Percentiles rank a stretch among this genome's conserved stretches.
Evolutionary conservation across 2,329 filamentous ascomycete species (phyloP).

Genomic region (Delphinella strobiligena): DNA sequence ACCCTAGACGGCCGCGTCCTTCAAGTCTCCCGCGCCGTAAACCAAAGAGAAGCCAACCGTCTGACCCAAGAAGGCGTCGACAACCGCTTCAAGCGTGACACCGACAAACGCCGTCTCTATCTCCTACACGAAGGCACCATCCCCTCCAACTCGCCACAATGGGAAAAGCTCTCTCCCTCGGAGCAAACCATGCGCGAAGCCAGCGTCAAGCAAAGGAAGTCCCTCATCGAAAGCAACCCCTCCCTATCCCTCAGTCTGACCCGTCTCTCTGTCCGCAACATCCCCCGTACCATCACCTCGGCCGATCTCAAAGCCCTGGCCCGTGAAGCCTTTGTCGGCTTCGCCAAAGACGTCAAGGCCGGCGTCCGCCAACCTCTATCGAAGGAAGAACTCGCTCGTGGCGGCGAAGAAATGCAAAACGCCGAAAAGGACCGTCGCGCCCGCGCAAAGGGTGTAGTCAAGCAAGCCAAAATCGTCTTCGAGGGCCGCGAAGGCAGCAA

Average conservation of each 20-base stretch:
- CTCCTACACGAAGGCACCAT: constrained; percentile 81
- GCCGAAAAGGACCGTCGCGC: constrained; percentile 68
- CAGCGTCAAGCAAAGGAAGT: constrained; percentile 76
- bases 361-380: constrained; percentile 66
- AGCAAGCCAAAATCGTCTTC: constrained; percentile 89
- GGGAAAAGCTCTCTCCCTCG: constrained; percentile 59
- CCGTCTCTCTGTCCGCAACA: constrained; percentile 80
- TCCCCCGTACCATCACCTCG: constrained; percentile 69
- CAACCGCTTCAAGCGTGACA: constrained; percentile 55
- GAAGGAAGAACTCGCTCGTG: constrained; percentile 77
- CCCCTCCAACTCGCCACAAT: constrained; percentile 62
- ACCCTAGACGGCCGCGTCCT: constrained; percentile 83
- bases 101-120: constrained; percentile 83
- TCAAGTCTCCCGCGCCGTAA: constrained; percentile 73
- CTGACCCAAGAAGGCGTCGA: constrained; percentile 58
- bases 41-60: constrained; percentile 64
- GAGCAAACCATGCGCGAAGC: constrained; percentile 83
- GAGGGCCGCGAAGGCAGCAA: constrained; percentile 80
- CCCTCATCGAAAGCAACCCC: constrained; percentile 82
- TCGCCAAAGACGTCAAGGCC: constrained; percentile 76
- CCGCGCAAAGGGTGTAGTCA: constrained; percentile 78
- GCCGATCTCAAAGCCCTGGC: constrained; percentile 88
- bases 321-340: constrained; percentile 83
- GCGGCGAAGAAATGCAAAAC: constrained; percentile 66
- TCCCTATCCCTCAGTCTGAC: constrained; percentile 80